phyloP scores from a whole-genome alignment of 2,329 filamentous ascomycete genomes.

The Colletotrichum euphorbiae region DNA sequence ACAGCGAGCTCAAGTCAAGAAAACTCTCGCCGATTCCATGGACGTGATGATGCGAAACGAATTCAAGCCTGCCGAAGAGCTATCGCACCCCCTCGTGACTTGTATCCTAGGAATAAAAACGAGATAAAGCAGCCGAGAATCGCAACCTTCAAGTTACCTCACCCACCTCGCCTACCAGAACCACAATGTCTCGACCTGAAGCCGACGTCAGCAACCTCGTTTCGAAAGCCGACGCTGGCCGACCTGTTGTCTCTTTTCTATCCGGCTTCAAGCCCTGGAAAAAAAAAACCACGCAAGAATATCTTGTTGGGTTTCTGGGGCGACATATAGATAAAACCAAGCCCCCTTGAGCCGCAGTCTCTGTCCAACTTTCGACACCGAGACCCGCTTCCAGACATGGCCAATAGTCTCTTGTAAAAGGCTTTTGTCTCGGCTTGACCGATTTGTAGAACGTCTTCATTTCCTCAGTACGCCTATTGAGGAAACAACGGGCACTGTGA shows the following conservation, averaged over 20 bases:
- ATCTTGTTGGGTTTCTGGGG: too few relatives aligned
- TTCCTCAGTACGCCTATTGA: background rate
- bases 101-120: too few relatives aligned
- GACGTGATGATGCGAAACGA: too few relatives aligned
- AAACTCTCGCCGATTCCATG: too few relatives aligned
- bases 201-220: background rate
- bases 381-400: background rate
- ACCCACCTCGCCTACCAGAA: background rate
- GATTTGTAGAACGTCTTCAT: slow-evolving; percentile 1
- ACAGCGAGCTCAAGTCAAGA: too few relatives aligned
- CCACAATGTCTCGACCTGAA: background rate
- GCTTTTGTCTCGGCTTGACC: background rate
- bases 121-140: background rate
- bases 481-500: background rate
- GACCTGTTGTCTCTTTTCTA: background rate
- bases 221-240: slow-evolving; percentile 1
- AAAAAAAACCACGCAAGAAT: background rate
- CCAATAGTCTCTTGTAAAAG: background rate
- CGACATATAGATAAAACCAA: too few relatives aligned
- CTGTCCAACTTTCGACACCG: too few relatives aligned
- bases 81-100: too few relatives aligned
- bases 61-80: too few relatives aligned
- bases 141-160: background rate
- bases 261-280: too few relatives aligned
- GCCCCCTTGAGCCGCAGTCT: too few relatives aligned